Conservation (phyloP, 1,284 basidiomycete genomes). For the Peniophora sp. region DNA sequence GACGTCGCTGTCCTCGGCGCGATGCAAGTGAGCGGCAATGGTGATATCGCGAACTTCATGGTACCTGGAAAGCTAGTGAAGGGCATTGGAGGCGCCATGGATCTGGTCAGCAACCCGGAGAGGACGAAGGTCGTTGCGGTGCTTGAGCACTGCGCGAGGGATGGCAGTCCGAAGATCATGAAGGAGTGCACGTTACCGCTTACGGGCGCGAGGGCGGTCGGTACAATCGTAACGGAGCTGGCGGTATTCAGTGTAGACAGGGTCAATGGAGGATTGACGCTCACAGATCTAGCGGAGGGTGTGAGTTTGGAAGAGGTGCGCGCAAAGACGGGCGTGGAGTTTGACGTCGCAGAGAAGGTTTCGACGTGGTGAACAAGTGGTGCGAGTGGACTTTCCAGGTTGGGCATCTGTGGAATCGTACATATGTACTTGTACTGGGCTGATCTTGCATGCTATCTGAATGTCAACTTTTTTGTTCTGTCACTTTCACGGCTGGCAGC, state of each 20-base stretch:
- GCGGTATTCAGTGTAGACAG: constrained; percentile 88
- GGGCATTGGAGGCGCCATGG: constrained; percentile 73
- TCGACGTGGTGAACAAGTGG: background rate
- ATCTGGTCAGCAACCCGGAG: constrained; percentile 91
- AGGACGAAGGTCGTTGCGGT: constrained; percentile 86
- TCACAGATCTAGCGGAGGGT: constrained; percentile 81
- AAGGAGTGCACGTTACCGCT: constrained; percentile 78
- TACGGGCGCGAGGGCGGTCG: constrained; percentile 82
- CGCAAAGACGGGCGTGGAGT: constrained; percentile 79
- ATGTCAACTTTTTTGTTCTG: too few species aligned
- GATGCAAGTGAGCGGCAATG: constrained; percentile 90
- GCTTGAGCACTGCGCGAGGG: constrained; percentile 89
- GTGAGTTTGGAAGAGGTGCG: constrained; percentile 79
- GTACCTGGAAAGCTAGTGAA: constrained; percentile 91
- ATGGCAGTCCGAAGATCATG: constrained; percentile 81
- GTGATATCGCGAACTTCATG: constrained; percentile 98
- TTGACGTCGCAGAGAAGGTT: constrained; percentile 41
- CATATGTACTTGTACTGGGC: too few species aligned
- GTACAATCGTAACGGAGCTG: constrained; percentile 88
- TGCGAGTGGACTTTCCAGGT: too few species aligned
- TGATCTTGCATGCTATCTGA: too few species aligned
- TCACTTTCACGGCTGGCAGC: too few species aligned
- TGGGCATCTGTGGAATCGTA: too few species aligned
- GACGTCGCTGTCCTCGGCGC: constrained; percentile 84
- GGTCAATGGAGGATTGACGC: constrained; percentile 59